A percentile compares a stretch with the other conserved stretches of the same genome.
phyloP scores from a whole-genome alignment of 1,139 yeast species.

The Candida frijolesensis region DNA sequence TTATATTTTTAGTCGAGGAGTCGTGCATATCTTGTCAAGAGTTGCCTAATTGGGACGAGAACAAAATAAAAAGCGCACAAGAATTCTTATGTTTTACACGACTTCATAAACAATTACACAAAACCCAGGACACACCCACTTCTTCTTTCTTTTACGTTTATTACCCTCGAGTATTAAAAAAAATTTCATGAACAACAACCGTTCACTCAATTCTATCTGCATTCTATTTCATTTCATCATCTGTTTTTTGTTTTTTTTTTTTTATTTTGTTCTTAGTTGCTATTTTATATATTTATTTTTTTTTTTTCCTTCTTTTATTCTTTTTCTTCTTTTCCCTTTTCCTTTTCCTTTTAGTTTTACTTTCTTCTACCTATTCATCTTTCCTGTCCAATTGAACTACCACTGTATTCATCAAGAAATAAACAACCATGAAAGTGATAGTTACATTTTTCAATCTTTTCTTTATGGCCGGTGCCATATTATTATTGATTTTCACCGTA shows the following conservation, averaged over 20 bases:
- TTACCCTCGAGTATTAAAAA: too few relatives aligned
- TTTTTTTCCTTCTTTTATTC: not conserved
- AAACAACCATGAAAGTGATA: constrained; percentile 32
- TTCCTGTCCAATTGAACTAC: not conserved
- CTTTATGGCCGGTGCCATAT: constrained; percentile 53
- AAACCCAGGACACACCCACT: not conserved
- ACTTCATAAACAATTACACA: not conserved
- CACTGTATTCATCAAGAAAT: not conserved
- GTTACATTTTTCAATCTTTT: constrained; percentile 40
- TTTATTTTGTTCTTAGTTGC: not conserved
- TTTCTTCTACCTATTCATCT: not conserved
- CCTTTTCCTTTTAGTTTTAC: not conserved
- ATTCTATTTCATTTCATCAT: too few relatives aligned
- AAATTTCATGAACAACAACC: too few relatives aligned
- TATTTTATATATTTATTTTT: not conserved
- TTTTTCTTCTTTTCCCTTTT: not conserved
- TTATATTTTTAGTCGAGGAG: not conserved
- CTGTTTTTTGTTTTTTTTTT: not conserved
- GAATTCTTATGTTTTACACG: not conserved
- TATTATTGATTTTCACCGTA: constrained; percentile 61
- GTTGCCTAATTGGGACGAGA: not conserved
- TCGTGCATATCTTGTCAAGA: not conserved
- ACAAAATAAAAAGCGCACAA: not conserved
- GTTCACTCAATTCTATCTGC: too few relatives aligned
- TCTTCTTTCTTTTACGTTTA: too few relatives aligned